Evolutionary conservation across 2,329 filamentous ascomycete genomes (phyloP), one percentile per base, ranked within the genome.

Genomic region (Nigrograna mackinnonii): DNA sequence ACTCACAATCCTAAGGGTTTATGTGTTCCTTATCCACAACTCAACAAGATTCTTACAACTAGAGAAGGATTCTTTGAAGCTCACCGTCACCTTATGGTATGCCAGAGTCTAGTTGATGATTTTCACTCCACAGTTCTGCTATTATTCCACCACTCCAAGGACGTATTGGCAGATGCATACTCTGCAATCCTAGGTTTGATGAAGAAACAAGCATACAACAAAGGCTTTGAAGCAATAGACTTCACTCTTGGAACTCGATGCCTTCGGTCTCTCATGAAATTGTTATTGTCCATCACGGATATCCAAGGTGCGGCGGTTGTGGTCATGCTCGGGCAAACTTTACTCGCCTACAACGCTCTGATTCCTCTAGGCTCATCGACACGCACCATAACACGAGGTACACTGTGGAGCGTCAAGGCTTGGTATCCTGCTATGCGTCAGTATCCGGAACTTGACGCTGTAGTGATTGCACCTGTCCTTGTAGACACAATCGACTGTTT

Each of bases 401-500:
- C 31, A 12, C 16, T 34, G 16, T 34, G 31, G 31, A 12, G 11
- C 16, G 31, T 17, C 7, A 34, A 17, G 16, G 16, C 9, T 16
- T 34, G 11, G 31, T 34, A 34, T 34, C 31, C 11, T 34, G 31
- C 11, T 11, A 34, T 34, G 31, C 31, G 16, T 34, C 31, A 17
- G 16, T 7, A 12, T 7, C 31, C 7, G 7, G 11, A 34, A 12
- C 16, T 34, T 9, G 31, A 34, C 31, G 11, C 9, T 34, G 16
- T 34, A 11, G 7, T 34, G 9, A 17, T 34, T 34, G 11, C 31
- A 7, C 31, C 31, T 17, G 31, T 34, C 16, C 16, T 34, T 7
- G 16, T 34, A 11, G 31, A 34, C 31, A 34, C 31, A 34, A 34
- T 34, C 31, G 31, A 34, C 16, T 34, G 11, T 34, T 17, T 34